Conservation (phyloP, 805 yeast species). For the Jamesozyma spencerorum region DNA sequence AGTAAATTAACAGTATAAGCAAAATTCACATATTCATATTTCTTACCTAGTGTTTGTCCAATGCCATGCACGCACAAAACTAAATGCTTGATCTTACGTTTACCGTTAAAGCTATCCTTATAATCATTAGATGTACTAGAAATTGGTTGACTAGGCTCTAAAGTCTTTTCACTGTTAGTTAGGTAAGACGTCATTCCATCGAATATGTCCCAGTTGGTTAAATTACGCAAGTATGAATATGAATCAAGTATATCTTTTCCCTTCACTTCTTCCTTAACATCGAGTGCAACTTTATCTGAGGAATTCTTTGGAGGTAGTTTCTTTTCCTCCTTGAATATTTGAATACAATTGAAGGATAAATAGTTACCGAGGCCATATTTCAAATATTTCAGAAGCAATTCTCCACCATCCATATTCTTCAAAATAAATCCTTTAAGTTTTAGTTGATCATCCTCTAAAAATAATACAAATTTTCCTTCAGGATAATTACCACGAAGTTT, state of each 20-base stretch:
- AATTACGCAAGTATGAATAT: not conserved
- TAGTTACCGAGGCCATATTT: constrained; percentile 28
- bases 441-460: constrained; percentile 26
- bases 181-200: constrained; percentile 3
- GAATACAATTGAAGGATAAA: constrained; percentile 39
- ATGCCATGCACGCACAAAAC: constrained; percentile 91
- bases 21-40: constrained; percentile 75
- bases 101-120: constrained; percentile 29
- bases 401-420: constrained; percentile 36
- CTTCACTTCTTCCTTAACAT: not conserved
- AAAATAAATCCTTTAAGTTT: constrained; percentile 38
- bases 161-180: not conserved
- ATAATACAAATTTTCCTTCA: constrained; percentile 25
- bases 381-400: constrained; percentile 31
- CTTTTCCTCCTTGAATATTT: constrained; percentile 21
- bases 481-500: constrained; percentile 2
- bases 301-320: not conserved
- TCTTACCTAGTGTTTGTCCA: constrained; percentile 77
- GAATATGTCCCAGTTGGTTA: constrained; percentile 8
- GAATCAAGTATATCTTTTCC: not conserved
- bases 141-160: constrained; percentile 5
- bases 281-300: too few species aligned
- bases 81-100: constrained; percentile 43
- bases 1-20: constrained; percentile 71
- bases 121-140: constrained; percentile 20